Base-by-base conservation (phyloP, 2,329 filamentous ascomycete species). In the Epicoccum nigrum region DNA sequence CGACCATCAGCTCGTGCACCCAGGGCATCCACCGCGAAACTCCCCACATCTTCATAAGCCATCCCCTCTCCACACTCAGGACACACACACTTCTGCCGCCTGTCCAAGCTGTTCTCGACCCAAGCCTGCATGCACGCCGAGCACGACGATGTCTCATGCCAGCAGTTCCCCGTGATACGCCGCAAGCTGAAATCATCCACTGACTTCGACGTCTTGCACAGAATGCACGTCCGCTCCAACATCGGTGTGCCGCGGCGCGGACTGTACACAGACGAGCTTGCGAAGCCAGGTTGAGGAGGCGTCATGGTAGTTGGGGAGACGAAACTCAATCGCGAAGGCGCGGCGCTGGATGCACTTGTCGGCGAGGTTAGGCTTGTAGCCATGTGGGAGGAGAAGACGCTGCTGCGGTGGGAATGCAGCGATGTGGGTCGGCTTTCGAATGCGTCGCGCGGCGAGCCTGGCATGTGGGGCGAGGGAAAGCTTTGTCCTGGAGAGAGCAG, bases 101-200 rank as follows among this genome's bases (percentile, higher is more conserved):
- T 56, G 13, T 57, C 53, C 25, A 65, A 54, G 40, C 60, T 62
- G 9, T 50, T 51, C n/a, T 62, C 55, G 1, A 72, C 55, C 60
- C 67, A 68, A 1, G 45, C 34, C 42, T 65, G 58, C 23, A 71
- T 50, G 23, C 69, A 72, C 4, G 51, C 47, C 15, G 54, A 48
- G 34, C 69, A 72, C 19, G 64, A 65, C 5, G 65, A 57, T 20
- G 64, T 56, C n/a, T 64, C 57, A 38, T 72, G 69, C 58, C 56
- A 56, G 34, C 69, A 72, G 15, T 59, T 61, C 1, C 39, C 45
- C 8, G 65, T 65, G 1, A 66, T 63, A 3, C 58, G 54, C 21
- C 63, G 58, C 12, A 42, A 51, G 3, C 60, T 60, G 25, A 69
- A 71, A 5, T 62, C 55, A 1, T 53, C 51, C 1, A 56, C 48